Evolutionary conservation across 768 basidiomycete species (phyloP).

Genomic region (Hemileccinum impolitum): DNA sequence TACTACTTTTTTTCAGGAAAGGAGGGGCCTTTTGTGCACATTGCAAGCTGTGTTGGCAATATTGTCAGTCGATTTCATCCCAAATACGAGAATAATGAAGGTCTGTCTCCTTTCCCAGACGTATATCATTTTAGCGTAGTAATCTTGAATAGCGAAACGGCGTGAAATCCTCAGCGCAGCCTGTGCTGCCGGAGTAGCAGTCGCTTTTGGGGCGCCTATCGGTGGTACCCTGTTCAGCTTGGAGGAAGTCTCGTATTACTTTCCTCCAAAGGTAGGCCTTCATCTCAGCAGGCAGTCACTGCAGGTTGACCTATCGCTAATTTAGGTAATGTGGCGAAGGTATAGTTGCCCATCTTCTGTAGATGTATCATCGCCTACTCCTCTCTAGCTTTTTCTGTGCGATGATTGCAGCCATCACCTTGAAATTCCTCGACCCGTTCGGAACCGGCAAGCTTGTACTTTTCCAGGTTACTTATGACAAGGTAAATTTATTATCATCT

Average conservation of each 20-base stretch:
- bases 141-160: conserved; percentile 62
- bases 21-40: conserved; percentile 85
- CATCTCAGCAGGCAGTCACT: background rate
- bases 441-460: conserved; percentile 92
- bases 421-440: conserved; percentile 92
- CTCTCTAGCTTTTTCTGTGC: conserved; percentile 92
- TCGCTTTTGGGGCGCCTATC: conserved; percentile 96
- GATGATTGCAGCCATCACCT: conserved; percentile 92
- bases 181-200: conserved; percentile 95
- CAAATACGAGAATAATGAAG: conserved; percentile 97
- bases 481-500: conserved; percentile 37
- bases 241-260: conserved; percentile 96
- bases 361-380: conserved; percentile 4
- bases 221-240: conserved; percentile 90
- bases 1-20: conserved; percentile 41
- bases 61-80: conserved; percentile 80
- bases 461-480: conserved; percentile 88
- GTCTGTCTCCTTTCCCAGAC: conserved; percentile 34
- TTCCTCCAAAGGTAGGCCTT: conserved; percentile 77
- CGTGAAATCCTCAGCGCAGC: conserved; percentile 95
- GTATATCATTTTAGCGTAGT: background rate
- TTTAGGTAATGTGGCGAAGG: conserved; percentile 91
- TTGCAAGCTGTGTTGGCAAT: conserved; percentile 90
- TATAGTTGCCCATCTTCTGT: conserved; percentile 28
- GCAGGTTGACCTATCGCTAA: conserved; percentile 2